phyloP scores from a whole-genome alignment of 495 filamentous ascomycete species.

The Penicillium salamii region DNA sequence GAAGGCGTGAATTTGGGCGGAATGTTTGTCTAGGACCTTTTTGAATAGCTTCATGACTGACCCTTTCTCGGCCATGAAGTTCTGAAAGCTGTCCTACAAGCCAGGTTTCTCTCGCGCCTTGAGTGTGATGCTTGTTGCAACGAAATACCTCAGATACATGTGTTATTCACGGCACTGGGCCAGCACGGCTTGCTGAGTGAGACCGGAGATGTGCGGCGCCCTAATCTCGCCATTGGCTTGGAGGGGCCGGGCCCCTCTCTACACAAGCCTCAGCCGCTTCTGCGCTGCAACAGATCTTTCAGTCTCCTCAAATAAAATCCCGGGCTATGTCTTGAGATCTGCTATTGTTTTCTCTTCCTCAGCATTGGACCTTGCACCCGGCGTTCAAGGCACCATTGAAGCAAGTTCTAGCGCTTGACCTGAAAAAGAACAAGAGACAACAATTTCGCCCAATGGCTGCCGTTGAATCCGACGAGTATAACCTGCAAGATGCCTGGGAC shows the following conservation, averaged over 20 bases:
- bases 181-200: background rate
- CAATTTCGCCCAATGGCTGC: constrained; percentile 5
- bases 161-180: too few relatives aligned
- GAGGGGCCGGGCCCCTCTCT: background rate
- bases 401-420: too few relatives aligned
- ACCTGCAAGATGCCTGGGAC: constrained; percentile 22
- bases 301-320: too few relatives aligned
- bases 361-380: too few relatives aligned
- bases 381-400: too few relatives aligned
- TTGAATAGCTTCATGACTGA: background rate
- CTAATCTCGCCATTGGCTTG: background rate
- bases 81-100: background rate
- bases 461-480: constrained; percentile 10
- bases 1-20: too few relatives aligned
- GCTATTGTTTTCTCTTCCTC: background rate
- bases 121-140: background rate
- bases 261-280: background rate
- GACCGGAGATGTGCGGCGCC: background rate
- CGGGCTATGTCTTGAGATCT: background rate
- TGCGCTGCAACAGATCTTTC: background rate
- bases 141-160: background rate
- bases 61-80: background rate
- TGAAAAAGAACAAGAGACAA: background rate
- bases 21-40: background rate
- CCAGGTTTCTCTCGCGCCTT: background rate